Evolutionary conservation across 371 early-diverging fungal species (phyloP), one percentile per base, ranked within the genome.

Genomic region (Choanephora cucurbitarum): DNA sequence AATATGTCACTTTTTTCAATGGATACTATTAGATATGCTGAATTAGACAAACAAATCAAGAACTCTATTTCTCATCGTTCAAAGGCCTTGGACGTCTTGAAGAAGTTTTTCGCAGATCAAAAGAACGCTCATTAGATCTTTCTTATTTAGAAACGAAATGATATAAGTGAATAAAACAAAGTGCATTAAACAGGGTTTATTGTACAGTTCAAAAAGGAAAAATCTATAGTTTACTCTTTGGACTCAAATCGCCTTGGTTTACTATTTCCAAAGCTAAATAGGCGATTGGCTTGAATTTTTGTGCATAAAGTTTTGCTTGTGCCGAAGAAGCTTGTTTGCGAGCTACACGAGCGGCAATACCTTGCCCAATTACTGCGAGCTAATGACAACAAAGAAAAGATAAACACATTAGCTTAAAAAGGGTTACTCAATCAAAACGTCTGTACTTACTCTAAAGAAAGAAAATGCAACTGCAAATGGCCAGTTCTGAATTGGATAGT

Each of bases 11-110:
- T n/a, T n/a, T n/a, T n/a, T n/a, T n/a, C n/a, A 32, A 32, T 15
- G 14, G 21, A 19, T 22, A 3, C 22, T 57, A 23, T 19, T 47
- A 91, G 88, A 3, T 98, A 92, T 70, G 97, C 96, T n/a, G 93
- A 97, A 69, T 88, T 98, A 89, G 72, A 81, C 18, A 85, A 88
- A 58, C 77, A 71, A 5, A 51, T 82, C 55, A 98, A 98, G 66
- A 96, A 97, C 68, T 64, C 79, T 13, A 94, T 97, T 60, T 96
- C 96, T 32, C 97, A 97, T 62, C 73, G 98, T 17, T 88, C 66
- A 62, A 75, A 82, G 57, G 89, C 96, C 8, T 71, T 97, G 34
- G 83, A 81, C 37, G 87, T 88, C 62, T 70, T 97, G 49, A 83
- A 84, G 49, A 77, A 69, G 7, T 76, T 72, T 47, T 68, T 85